Conservation (phyloP, 1,284 basidiomycete genomes). For the Bjerkandera adusta region DNA sequence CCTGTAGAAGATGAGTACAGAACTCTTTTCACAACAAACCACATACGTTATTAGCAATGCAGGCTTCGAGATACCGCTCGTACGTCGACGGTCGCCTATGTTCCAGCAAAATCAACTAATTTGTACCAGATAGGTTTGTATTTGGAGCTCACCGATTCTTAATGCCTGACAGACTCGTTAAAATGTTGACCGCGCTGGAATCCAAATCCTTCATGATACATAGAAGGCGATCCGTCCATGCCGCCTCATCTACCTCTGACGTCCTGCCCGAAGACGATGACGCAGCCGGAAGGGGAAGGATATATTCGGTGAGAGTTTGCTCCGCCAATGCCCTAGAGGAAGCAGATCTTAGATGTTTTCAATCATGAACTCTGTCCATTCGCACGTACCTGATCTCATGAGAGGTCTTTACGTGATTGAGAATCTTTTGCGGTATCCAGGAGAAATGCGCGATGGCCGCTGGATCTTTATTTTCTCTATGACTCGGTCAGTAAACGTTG, state of each 20-base stretch:
- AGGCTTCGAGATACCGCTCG: conserved; percentile 66
- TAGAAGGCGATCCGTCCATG: conserved; percentile 86
- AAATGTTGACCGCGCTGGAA: conserved; percentile 50
- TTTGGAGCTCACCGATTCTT: conserved; percentile 52
- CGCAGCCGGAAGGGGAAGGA: conserved; percentile 75
- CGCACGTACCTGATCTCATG: conserved; percentile 55
- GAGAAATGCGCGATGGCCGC: conserved; percentile 80
- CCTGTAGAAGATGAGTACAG: conserved; percentile 42
- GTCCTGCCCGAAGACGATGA: conserved; percentile 46
- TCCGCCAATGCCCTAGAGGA: conserved; percentile 53
- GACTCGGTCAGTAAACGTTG: conserved; percentile 5
- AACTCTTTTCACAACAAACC: background rate
- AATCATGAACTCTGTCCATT: background rate
- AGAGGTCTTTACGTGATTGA: conserved; percentile 49
- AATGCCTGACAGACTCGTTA: conserved; percentile 65
- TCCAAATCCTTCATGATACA: conserved; percentile 74
- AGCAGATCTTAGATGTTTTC: background rate
- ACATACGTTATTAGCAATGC: conserved; percentile 79
- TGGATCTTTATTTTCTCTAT: conserved; percentile 77
- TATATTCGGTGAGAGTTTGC: conserved; percentile 66
- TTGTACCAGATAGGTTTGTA: too few species aligned
- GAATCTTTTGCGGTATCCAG: conserved; percentile 89
- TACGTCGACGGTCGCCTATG: conserved; percentile 60
- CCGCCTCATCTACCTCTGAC: conserved; percentile 68
- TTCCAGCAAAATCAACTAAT: too few species aligned